Evolutionary conservation across 495 filamentous ascomycete genomes (phyloP), one percentile per base, ranked within the genome.

Genomic region (Aspergillus incahuasiensis): DNA sequence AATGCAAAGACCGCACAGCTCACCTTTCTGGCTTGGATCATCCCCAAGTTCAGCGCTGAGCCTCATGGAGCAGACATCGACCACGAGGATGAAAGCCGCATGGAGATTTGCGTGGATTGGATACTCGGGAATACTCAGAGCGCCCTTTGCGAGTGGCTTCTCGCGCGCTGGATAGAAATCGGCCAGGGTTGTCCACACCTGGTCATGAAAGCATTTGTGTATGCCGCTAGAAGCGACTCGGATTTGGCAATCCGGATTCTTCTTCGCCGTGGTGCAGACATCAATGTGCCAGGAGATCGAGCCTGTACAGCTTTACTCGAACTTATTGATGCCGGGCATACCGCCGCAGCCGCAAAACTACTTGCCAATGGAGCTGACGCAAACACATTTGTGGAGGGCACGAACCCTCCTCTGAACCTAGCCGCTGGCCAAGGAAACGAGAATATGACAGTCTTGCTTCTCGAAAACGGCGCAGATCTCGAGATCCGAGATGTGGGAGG

Each of bases 341-440:
- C 45, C 1, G 45, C 52, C 20, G 62, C 58, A 1, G 16, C 32
- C 1, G 8, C 19, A 18, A 46, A 2, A 1, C 49, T 69, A 22
- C 55, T 67, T 11, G 22, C 35, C 4, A 49, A 67, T 45, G 68
- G 63, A 0, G 68, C 63, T 0, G 49, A 65, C 30, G 35, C 49
- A 11, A 58, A 65, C 20, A 45, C 58, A 0, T 49, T 32, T 13
- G 52, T 44, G 20, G 53, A 11, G 42, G 2, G 16, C 52, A 15
- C 6, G 25, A 13, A 1, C 19, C 15, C 57, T 2, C 59, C 63
- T 0, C 16, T 68, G 11, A 28, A n/a, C 3, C 20, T 63, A 13
- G 55, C 63, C 2, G 63, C 60, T 5, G 20, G 46, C n/a, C 22
- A 39, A 22, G 63, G 61, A 0, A 22, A 53, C 1, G 54, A 48